Percentiles rank a stretch among this genome's conserved stretches.
These are phyloP conservation scores for Zostera marina DNA, from an alignment of 116 monocot genomes.

Conservation along the genomic window DNA sequence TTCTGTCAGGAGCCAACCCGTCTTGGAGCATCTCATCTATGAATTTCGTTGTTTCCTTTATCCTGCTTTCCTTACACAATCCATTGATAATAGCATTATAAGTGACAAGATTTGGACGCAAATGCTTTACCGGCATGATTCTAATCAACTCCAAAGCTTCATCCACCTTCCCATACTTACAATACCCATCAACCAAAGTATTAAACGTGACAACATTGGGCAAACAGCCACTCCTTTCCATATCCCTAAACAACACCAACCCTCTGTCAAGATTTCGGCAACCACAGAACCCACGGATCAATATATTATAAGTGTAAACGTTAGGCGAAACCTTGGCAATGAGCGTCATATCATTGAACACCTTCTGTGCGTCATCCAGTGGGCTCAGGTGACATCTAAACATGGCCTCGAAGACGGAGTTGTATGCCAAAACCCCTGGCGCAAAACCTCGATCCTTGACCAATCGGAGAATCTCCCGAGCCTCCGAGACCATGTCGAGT, in stretches of 20 bases:
- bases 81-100: conserved; percentile 40
- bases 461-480: conserved; percentile 23
- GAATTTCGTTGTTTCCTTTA: conserved; percentile 19
- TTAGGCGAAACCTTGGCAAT: conserved; percentile 17
- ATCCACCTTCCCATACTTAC: conserved; percentile 15
- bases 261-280: conserved; percentile 14
- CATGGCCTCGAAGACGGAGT: conserved; percentile 40
- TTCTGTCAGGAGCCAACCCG: conserved; percentile 24
- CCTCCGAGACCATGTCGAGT: conserved; percentile 14
- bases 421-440: conserved; percentile 42
- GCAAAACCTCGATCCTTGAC: conserved; percentile 30
- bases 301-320: conserved; percentile 41
- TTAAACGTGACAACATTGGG: conserved; percentile 48
- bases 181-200: conserved; percentile 29
- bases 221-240: conserved; percentile 18
- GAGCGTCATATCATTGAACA: conserved; percentile 16
- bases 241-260: conserved; percentile 7
- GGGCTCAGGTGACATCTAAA: conserved; percentile 4
- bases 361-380: background rate
- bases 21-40: conserved; percentile 27
- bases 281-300: conserved; percentile 29
- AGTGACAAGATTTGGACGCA: conserved; percentile 33
- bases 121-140: conserved; percentile 10
- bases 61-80: conserved; percentile 18
- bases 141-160: conserved; percentile 12